A percentile compares a stretch with the other conserved stretches of the same genome.
Conservation (phyloP, 2,329 filamentous ascomycete species). For the Botryotinia calthae region DNA sequence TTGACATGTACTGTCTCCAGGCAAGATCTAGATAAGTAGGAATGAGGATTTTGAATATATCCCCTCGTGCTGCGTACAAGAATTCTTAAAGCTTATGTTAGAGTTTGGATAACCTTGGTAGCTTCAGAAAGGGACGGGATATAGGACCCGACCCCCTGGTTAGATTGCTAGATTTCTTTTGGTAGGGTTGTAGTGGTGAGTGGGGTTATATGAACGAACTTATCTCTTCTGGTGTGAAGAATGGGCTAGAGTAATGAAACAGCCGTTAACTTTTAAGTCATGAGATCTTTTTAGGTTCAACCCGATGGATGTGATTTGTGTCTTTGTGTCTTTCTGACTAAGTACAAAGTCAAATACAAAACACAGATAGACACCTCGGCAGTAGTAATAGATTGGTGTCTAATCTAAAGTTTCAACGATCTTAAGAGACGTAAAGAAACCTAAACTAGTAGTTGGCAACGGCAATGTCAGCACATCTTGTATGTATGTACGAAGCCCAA, state of each 20-base stretch:
- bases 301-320: background rate
- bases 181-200: background rate
- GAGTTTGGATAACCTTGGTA: background rate
- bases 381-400: background rate
- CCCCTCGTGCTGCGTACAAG: background rate
- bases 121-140: background rate
- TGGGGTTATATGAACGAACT: background rate
- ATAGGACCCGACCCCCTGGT: background rate
- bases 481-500: background rate
- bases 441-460: background rate
- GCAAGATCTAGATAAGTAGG: background rate
- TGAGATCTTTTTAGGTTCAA: background rate
- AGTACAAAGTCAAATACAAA: background rate
- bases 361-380: background rate
- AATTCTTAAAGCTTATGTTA: background rate
- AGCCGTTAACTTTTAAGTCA: background rate
- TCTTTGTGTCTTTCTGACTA: background rate
- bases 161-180: background rate
- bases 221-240: constrained; percentile 1
- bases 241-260: background rate
- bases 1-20: background rate
- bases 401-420: background rate
- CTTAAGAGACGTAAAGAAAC: background rate
- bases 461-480: background rate
- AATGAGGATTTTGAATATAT: background rate